Conservation (phyloP, 805 yeast species). For the Hanseniaspora thailandica region DNA sequence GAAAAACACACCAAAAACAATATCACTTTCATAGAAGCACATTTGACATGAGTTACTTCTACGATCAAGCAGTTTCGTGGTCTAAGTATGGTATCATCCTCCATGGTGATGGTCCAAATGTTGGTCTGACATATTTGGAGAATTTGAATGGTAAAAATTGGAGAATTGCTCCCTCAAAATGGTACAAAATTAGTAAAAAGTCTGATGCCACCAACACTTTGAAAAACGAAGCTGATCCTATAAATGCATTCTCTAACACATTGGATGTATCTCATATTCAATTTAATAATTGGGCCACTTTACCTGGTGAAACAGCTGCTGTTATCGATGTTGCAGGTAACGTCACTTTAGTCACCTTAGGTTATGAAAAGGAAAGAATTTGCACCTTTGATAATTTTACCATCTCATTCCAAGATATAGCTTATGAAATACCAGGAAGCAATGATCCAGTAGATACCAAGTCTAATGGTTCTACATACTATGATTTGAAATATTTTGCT, state of each 20-base stretch:
- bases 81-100: constrained; percentile 78
- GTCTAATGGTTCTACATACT: constrained; percentile 14
- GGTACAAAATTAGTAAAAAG: constrained; percentile 19
- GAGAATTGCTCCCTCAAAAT: constrained; percentile 47
- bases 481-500: constrained; percentile 24
- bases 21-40: neutral
- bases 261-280: constrained; percentile 30
- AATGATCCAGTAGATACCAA: constrained; percentile 24
- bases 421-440: constrained; percentile 22
- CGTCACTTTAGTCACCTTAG: constrained; percentile 43
- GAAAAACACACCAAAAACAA: neutral
- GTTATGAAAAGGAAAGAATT: constrained; percentile 33
- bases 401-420: constrained; percentile 32
- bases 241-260: neutral
- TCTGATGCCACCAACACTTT: constrained; percentile 20
- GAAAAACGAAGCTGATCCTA: neutral
- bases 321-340: constrained; percentile 64
- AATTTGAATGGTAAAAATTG: constrained; percentile 65
- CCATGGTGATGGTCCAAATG: constrained; percentile 37
- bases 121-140: constrained; percentile 57
- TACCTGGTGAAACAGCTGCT: constrained; percentile 66
- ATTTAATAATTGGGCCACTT: constrained; percentile 51
- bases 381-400: constrained; percentile 27
- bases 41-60: neutral
- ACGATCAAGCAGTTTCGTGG: constrained; percentile 36